Evolutionary conservation across 176 grass and related monocot genomes (phyloP), one percentile per base, ranked within the genome.

Genomic region (Thalia dealbata): DNA sequence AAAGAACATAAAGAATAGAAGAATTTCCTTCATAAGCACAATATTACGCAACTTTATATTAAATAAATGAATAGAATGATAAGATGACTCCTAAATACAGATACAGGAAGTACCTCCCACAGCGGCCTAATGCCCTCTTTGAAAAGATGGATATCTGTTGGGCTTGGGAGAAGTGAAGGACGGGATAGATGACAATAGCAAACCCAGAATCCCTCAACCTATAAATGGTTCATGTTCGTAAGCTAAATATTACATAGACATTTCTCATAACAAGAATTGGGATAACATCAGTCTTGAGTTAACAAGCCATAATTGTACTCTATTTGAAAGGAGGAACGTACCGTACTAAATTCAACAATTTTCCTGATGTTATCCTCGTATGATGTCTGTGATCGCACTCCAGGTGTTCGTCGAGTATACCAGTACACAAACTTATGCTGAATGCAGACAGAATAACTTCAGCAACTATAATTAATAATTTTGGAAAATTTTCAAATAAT

Each of bases 351-450:
- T 59, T 99, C 95, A 16, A 85, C 74, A 69, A 95, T 88, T 82
- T 86, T 99, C 77, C 84, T 99, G 80, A 99, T 88, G 80, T 95
- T 99, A 54, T 99, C 95, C 73, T 99, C 90, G 64, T 99, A 99
- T 29, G 95, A 81, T 30, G 59, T 73, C 68, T 88, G 86, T 69
- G 90, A 88, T 59, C 90, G 82, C 46, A 91, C 58, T 56, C 90
- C 95, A 84, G 88, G 85, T 16, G 90, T 88, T 72, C 90, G 87
- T 50, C 85, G 79, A 1, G 95, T 88, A 77, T 91, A 95, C 95
- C 95, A 99, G 76, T 95, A 87, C 42, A 84, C 85, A 78, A 95
- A 83, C 75, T 93, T 99, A 72, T 85, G 80, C 95, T 99, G 85
- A 45, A 75, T 23, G 22, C 10, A 8, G 38, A 26, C 2, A 75